Conservation (phyloP, 192 early-diverging fungal genomes). For the Phycomyces nitens region DNA sequence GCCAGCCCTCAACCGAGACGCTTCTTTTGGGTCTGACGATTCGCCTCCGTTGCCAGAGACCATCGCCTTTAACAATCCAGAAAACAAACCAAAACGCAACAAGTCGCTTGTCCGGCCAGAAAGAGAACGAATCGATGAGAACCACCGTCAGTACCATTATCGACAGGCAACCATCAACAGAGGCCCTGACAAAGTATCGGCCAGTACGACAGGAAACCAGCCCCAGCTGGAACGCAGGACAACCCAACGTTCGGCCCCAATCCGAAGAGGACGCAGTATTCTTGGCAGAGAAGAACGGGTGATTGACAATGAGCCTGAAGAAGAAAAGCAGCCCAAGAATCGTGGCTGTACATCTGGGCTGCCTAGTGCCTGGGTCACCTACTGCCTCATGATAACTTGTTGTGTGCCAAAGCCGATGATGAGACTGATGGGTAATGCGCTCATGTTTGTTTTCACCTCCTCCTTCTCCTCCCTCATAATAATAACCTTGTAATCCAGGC, state of each 20-base stretch:
- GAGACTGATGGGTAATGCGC: conserved; percentile 34
- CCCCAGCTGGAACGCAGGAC: conserved; percentile 11
- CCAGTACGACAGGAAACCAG: conserved; percentile 24
- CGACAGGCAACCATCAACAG: conserved; percentile 37
- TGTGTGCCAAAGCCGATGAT: conserved; percentile 37
- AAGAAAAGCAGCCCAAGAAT: neutral
- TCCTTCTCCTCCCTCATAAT: no score
- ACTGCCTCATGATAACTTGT: conserved; percentile 42
- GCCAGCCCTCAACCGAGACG: neutral
- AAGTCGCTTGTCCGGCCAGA: conserved; percentile 72
- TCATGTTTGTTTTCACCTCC: no score
- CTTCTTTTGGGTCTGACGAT: neutral
- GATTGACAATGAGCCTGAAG: neutral
- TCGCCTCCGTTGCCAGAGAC: neutral
- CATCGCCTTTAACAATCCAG: neutral
- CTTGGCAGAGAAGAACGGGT: conserved; percentile 37
- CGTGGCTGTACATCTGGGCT: conserved; percentile 9
- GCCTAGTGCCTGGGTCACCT: conserved; percentile 40
- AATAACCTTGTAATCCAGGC: conserved; percentile 31
- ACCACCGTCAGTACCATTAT: conserved; percentile 47
- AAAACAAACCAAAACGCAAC: conserved; percentile 39
- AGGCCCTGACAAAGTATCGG: conserved; percentile 10
- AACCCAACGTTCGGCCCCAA: conserved; percentile 20
- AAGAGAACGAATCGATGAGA: conserved; percentile 48
- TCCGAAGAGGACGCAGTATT: conserved; percentile 40